These are phyloP conservation scores for Neoboletus brunneissimus DNA, from an alignment of 768 basidiomycete species.

Conservation along the genomic window DNA sequence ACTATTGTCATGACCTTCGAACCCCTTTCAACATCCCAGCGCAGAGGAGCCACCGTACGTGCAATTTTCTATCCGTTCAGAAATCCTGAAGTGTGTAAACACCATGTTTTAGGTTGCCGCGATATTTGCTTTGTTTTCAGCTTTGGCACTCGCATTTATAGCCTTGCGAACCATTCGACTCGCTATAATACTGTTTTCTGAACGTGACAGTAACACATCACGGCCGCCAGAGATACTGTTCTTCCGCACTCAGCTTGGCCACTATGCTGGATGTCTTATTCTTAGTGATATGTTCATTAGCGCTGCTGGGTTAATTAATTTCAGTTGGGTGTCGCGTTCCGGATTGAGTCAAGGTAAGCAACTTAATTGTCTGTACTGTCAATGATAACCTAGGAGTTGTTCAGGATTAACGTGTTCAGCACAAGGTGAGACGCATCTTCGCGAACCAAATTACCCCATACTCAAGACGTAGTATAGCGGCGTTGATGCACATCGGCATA, in stretches of 20 bases:
- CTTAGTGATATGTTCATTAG: constrained; percentile 54
- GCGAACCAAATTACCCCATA: neutral
- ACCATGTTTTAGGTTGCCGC: constrained; percentile 38
- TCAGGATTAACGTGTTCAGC: constrained; percentile 49
- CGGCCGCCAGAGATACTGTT: constrained; percentile 51
- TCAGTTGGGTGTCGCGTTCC: constrained; percentile 45
- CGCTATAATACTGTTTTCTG: constrained; percentile 36
- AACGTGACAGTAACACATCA: constrained; percentile 24
- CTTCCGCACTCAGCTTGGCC: constrained; percentile 70
- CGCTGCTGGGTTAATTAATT: constrained; percentile 50
- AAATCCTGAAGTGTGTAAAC: neutral
- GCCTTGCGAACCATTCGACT: constrained; percentile 48
- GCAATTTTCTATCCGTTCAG: neutral
- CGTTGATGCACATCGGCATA: constrained; percentile 60
- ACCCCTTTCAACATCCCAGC: constrained; percentile 13
- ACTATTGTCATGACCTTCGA: neutral
- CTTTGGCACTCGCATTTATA: constrained; percentile 51
- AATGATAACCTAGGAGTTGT: constrained; percentile 1
- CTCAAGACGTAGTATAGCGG: constrained; percentile 35
- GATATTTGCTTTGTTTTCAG: constrained; percentile 52
- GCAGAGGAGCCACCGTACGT: constrained; percentile 23
- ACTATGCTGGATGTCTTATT: constrained; percentile 63
- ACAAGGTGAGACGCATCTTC: constrained; percentile 48
- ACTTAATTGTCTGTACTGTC: neutral
- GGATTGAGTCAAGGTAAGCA: constrained; percentile 49